These are phyloP conservation scores for Saccharomycopsis fibuligera DNA, from an alignment of 805 yeast species.

Conservation along the genomic window DNA sequence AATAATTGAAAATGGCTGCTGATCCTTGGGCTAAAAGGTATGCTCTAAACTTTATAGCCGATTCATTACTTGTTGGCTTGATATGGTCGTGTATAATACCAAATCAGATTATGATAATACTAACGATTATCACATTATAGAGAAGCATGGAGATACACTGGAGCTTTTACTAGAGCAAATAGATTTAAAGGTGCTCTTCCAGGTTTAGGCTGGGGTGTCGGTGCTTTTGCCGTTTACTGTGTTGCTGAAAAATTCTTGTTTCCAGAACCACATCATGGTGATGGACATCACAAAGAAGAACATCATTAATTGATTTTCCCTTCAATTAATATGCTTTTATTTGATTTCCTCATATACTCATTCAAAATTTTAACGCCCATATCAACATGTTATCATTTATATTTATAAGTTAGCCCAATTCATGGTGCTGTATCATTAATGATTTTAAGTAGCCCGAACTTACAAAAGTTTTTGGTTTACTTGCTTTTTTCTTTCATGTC, in stretches of 20 bases:
- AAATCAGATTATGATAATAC: not conserved
- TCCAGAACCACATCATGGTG: slow-evolving; percentile 19
- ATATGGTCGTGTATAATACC: not conserved
- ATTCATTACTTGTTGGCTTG: not conserved
- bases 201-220: slow-evolving; percentile 73
- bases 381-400: no score
- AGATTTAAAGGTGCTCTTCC: slow-evolving; percentile 71
- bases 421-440: no score
- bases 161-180: slow-evolving; percentile 66
- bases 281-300: slow-evolving; percentile 16
- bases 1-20: slow-evolving; percentile 21
- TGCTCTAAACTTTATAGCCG: no score
- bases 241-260: slow-evolving; percentile 31
- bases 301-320: no score
- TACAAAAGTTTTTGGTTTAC: no score
- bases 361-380: no score
- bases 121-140: slow-evolving; percentile 30
- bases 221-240: slow-evolving; percentile 61
- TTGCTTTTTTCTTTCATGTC: no score
- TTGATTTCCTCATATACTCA: no score
- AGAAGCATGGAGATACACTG: slow-evolving; percentile 89
- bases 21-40: slow-evolving; percentile 50
- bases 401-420: no score
- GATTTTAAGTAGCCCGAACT: no score
- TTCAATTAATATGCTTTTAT: no score